Evolutionary conservation across 306 rosid species (phyloP).

Genomic region (Prunus salicina): DNA sequence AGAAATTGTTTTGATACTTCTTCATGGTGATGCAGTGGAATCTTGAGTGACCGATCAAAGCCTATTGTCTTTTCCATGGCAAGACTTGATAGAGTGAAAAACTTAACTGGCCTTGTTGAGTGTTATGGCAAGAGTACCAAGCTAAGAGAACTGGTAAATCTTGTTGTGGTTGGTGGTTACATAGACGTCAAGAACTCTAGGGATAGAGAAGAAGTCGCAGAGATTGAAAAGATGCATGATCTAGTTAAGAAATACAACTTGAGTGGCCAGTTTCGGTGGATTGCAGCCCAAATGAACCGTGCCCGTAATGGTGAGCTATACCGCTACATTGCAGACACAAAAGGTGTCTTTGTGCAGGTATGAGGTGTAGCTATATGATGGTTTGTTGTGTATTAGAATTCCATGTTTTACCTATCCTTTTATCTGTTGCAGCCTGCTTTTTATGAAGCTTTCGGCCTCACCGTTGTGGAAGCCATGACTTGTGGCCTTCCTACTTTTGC

Average conservation of each 20-base stretch:
- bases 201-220: slow-evolving; percentile 14
- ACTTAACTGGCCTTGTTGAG: slow-evolving; percentile 16
- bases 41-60: slow-evolving; percentile 13
- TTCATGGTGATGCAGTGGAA: slow-evolving; percentile 8
- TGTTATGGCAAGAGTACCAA: slow-evolving; percentile 18
- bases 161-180: slow-evolving; percentile 22
- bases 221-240: slow-evolving; percentile 16
- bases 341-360: slow-evolving; percentile 21
- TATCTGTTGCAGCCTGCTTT: slow-evolving; percentile 10
- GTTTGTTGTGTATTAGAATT: background rate
- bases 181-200: slow-evolving; percentile 9
- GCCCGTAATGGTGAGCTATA: slow-evolving; percentile 18
- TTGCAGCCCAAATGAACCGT: slow-evolving; percentile 15
- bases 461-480: slow-evolving; percentile 19
- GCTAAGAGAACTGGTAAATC: slow-evolving; percentile 12
- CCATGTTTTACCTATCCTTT: background rate
- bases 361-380: background rate
- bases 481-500: slow-evolving; percentile 20
- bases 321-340: slow-evolving; percentile 22
- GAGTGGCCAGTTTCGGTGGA: slow-evolving; percentile 13
- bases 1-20: background rate
- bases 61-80: slow-evolving; percentile 21
- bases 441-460: slow-evolving; percentile 21
- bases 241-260: background rate
- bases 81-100: slow-evolving; percentile 17